Evolutionary conservation across 768 basidiomycete genomes (phyloP).

Genomic region (Leccinum ochraceum): DNA sequence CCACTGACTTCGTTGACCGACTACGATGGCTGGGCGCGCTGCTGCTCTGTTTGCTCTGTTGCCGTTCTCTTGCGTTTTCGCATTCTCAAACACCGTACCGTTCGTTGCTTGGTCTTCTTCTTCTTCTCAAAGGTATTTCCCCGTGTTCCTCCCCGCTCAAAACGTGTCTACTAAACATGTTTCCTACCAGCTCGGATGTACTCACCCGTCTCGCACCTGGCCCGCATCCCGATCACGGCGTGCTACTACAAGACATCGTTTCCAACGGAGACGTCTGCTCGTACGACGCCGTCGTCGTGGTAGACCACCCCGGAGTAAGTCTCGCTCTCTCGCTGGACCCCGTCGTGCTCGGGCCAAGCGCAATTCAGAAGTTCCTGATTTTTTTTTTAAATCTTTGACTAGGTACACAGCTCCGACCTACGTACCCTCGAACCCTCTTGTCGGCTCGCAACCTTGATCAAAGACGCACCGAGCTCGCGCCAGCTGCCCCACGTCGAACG

Average conservation of each 20-base stretch:
- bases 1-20: not conserved
- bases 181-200: slow-evolving; percentile 52
- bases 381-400: no score
- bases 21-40: slow-evolving; percentile 45
- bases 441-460: slow-evolving; percentile 47
- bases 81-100: slow-evolving; percentile 64
- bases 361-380: not conserved
- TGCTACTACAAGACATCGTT: slow-evolving; percentile 48
- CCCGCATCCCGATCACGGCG: slow-evolving; percentile 28
- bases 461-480: slow-evolving; percentile 51
- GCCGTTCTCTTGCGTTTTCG: slow-evolving; percentile 43
- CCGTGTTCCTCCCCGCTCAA: not conserved
- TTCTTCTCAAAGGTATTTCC: slow-evolving; percentile 56
- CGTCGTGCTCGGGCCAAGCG: not conserved
- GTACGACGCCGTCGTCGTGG: slow-evolving; percentile 64
- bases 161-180: not conserved
- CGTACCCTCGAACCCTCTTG: slow-evolving; percentile 56
- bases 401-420: slow-evolving; percentile 68
- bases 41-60: slow-evolving; percentile 47
- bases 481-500: slow-evolving; percentile 62
- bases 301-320: slow-evolving; percentile 75
- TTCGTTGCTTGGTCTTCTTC: slow-evolving; percentile 70
- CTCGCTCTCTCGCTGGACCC: not conserved
- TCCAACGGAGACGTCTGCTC: slow-evolving; percentile 52
- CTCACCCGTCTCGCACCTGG: slow-evolving; percentile 45